Evolutionary conservation across 768 basidiomycete genomes (phyloP), one percentile per base, ranked within the genome.

Genomic region (Hericium coralloides): DNA sequence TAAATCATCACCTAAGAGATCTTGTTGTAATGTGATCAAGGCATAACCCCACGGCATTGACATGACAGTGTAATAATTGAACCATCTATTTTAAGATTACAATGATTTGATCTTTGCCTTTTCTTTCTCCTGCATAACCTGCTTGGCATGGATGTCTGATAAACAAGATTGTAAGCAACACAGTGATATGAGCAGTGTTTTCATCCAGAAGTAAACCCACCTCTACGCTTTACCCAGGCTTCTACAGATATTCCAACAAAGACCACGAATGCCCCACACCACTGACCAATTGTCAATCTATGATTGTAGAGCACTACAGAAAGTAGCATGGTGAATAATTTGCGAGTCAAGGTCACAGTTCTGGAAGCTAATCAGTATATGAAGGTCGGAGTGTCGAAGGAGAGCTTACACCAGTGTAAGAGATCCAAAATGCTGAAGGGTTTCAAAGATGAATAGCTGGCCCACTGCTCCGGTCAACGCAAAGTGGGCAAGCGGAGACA

Each of bases 361-460:
- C 91, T 92, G 47, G 18, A 58, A 60, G 60, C 55, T 59, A 58
- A 50, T 62, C 39, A 22, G 25, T 55, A 36, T 12, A 7, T 17
- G 57, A 59, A 12, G 23, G 20, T 49, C 26, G 49, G 43, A 45
- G 49, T 3, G n/a, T 2, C 49, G 10, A 18, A 39, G 52, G 31
- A 55, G 22, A 14, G 73, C 82, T 57, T 77, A 92, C 90, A 92
- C 89, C 36, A 95, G 74, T 3, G 92, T 94, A 58, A 95, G 75
- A 2, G 88, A 91, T 22, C 93, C 93, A 66, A 94, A 95, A 67
- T 91, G 88, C 59, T 92, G 87, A 60, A 93, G 73, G 0, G 95
- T 97, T 75, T 95, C 95, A 60, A 98, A 99, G 59, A 99, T 98
- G 73, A 99, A 99, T 7, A 98, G 73, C 70, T 98, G 97, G 0